phyloP scores from a whole-genome alignment of 2,329 filamentous ascomycete genomes.

The Mycosphaerella sp. region DNA sequence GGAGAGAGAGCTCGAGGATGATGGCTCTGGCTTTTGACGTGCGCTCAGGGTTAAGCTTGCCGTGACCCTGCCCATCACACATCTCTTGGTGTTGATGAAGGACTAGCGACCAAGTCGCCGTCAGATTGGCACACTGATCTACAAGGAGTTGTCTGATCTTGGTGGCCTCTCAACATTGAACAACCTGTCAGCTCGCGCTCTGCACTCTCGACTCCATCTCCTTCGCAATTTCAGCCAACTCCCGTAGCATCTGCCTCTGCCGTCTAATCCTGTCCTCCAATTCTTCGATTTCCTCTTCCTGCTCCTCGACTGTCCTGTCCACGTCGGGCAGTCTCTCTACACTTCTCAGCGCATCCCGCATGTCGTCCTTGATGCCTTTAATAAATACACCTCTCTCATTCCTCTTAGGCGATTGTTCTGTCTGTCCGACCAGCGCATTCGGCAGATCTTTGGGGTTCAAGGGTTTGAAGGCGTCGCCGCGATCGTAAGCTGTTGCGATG shows the following conservation, averaged over 20 bases:
- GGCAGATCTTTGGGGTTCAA: conserved; percentile 70
- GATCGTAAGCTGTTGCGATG: conserved; percentile 35
- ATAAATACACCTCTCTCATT: conserved; percentile 43
- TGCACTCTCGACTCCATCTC: conserved; percentile 12
- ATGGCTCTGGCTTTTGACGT: too few relatives aligned
- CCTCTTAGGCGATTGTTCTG: neutral
- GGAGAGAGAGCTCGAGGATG: too few relatives aligned
- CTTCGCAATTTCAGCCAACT: conserved; percentile 40
- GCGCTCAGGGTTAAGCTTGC: too few relatives aligned
- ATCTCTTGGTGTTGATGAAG: too few relatives aligned
- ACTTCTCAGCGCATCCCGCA: conserved; percentile 63
- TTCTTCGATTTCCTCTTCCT: conserved; percentile 62
- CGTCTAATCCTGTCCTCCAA: conserved; percentile 58
- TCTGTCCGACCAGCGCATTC: conserved; percentile 57
- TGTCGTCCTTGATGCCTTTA: conserved; percentile 58
- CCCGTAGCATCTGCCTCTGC: conserved; percentile 55
- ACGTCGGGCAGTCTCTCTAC: conserved; percentile 65
- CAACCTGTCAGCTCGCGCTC: neutral
- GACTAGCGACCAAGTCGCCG: too few relatives aligned
- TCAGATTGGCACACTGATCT: too few relatives aligned
- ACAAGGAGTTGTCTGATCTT: neutral
- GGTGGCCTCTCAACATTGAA: neutral
- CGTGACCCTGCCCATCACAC: too few relatives aligned
- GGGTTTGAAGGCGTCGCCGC: conserved; percentile 26
- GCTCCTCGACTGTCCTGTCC: conserved; percentile 58